A percentile compares a stretch with the other conserved stretches of the same genome.
Conservation (phyloP, 352 stramenopile genomes). For the Thalassiosira gravida region DNA sequence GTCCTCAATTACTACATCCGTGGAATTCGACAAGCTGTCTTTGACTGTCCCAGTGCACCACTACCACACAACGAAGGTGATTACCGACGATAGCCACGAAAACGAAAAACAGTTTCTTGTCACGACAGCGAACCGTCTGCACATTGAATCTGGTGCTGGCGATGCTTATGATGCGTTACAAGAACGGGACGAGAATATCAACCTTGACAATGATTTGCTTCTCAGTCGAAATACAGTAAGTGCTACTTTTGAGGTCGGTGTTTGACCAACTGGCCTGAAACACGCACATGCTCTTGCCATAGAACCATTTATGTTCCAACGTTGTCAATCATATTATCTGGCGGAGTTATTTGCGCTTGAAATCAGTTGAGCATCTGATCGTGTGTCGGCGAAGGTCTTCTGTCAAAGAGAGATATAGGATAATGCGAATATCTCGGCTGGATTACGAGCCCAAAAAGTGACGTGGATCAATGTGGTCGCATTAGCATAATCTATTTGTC, state of each 20-base stretch:
- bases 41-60: slow-evolving; percentile 20
- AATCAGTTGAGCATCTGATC: too few relatives aligned
- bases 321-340: background rate
- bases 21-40: slow-evolving; percentile 32
- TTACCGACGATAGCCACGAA: background rate
- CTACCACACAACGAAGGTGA: background rate
- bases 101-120: slow-evolving; percentile 29
- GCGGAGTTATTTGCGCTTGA: background rate
- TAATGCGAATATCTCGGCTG: background rate
- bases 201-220: background rate
- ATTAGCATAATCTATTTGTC: background rate
- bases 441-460: background rate
- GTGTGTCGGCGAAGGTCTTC: too few relatives aligned
- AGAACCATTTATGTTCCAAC: background rate
- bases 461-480: background rate
- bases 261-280: background rate
- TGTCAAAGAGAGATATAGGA: too few relatives aligned
- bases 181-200: background rate
- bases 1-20: slow-evolving; percentile 10
- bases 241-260: slow-evolving; percentile 1
- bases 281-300: background rate
- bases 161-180: background rate
- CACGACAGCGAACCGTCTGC: slow-evolving; percentile 27
- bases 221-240: slow-evolving; percentile 20
- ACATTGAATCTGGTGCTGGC: slow-evolving; percentile 5